Evolutionary conservation across 179 eudicot genomes (phyloP).

Genomic region (Beta lomatogona): DNA sequence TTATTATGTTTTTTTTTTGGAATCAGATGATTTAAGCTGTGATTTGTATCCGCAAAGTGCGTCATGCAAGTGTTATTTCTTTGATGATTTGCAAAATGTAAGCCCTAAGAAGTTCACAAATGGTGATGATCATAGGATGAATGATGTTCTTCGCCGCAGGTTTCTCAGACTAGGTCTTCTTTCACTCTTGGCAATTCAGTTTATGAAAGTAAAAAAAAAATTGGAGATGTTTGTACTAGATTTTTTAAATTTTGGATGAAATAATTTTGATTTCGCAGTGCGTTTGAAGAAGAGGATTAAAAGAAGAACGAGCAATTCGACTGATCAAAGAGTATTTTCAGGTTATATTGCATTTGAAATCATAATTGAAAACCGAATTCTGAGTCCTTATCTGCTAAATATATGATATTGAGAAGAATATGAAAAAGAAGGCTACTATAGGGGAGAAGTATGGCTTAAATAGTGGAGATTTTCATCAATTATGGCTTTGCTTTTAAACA

Average conservation of each 20-base stretch:
- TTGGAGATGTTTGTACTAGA: background rate
- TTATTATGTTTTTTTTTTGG: background rate
- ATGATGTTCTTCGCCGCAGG: constrained; percentile 73
- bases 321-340: constrained; percentile 30
- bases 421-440: background rate
- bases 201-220: background rate
- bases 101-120: constrained; percentile 37
- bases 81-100: constrained; percentile 51
- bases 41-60: constrained; percentile 64
- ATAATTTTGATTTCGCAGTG: constrained; percentile 44
- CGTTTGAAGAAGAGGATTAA: constrained; percentile 58
- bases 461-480: background rate
- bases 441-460: background rate
- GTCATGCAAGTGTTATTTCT: constrained; percentile 88
- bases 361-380: background rate
- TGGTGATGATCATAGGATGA: constrained; percentile 40
- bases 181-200: background rate
- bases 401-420: background rate
- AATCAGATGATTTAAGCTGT: constrained; percentile 49
- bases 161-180: constrained; percentile 85
- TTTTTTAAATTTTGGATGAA: background rate
- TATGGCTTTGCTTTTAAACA: constrained; percentile 29
- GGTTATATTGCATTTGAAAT: constrained; percentile 32
- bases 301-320: constrained; percentile 38
- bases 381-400: background rate